Conservation (phyloP, 306 rosid genomes). For the Prunus kanzakura region DNA sequence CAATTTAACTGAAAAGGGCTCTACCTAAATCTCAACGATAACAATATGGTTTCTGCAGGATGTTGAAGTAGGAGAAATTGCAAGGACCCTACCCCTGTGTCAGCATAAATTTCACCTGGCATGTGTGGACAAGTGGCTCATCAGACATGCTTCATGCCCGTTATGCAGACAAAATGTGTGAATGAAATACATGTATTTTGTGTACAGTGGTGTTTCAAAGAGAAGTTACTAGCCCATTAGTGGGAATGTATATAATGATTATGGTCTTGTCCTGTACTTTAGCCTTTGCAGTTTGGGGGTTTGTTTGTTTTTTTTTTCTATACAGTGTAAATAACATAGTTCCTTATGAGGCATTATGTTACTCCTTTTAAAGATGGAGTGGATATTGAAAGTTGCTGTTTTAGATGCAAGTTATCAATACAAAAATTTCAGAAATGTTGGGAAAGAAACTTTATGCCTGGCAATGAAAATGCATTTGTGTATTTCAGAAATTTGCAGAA, state of each 20-base stretch:
- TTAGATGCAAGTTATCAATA: not conserved
- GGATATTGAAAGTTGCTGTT: not conserved
- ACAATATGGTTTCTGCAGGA: constrained; percentile 39
- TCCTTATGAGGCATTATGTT: not conserved
- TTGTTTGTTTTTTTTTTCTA: not conserved
- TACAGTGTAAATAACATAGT: not conserved
- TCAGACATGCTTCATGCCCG: constrained; percentile 69
- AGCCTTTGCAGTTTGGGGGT: not conserved
- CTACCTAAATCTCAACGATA: not conserved
- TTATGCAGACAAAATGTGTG: constrained; percentile 63
- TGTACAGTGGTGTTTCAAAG: not conserved
- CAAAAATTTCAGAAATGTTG: not conserved
- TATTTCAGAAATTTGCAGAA: too few species aligned
- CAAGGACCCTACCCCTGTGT: constrained; percentile 60
- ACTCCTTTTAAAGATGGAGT: not conserved
- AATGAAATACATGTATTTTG: not conserved
- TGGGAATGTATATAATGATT: not conserved
- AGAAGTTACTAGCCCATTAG: not conserved
- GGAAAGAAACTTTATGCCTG: not conserved
- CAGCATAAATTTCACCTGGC: constrained; percentile 66
- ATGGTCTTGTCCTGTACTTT: not conserved
- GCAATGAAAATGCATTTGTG: not conserved
- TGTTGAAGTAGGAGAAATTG: constrained; percentile 60
- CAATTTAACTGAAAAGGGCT: not conserved
- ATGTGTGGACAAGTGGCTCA: constrained; percentile 81